Evolutionary conservation across 2,329 filamentous ascomycete genomes (phyloP).

Genomic region (Xylaria sp.): DNA sequence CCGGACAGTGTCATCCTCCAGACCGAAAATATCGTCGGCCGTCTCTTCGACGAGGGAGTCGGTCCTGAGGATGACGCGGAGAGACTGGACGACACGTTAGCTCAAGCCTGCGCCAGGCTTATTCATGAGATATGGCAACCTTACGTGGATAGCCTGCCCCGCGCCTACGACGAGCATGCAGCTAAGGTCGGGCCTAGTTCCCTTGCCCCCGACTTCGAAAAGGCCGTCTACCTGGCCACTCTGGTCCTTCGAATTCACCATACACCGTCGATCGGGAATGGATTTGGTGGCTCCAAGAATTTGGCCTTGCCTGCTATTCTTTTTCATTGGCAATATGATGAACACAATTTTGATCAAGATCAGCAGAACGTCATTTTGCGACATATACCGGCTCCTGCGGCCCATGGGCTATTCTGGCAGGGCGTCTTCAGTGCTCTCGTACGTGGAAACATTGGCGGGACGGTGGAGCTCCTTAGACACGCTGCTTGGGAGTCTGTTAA

Average conservation of each 20-base stretch:
- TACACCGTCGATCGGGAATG: conserved; percentile 49
- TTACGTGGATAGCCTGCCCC: conserved; percentile 52
- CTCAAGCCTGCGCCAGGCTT: conserved; percentile 55
- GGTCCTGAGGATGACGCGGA: conserved; percentile 58
- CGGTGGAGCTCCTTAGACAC: conserved; percentile 68
- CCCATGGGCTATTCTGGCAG: conserved; percentile 83
- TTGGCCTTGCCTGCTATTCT: conserved; percentile 74
- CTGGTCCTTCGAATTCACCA: conserved; percentile 81
- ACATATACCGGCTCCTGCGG: conserved; percentile 71
- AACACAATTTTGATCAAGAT: conserved; percentile 72
- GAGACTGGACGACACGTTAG: conserved; percentile 58
- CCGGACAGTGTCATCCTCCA: conserved; percentile 70
- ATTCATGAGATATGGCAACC: conserved; percentile 57
- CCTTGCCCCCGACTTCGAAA: conserved; percentile 65
- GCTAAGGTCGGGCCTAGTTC: conserved; percentile 68
- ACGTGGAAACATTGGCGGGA: conserved; percentile 71
- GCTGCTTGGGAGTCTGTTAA: conserved; percentile 80
- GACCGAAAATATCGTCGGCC: conserved; percentile 72
- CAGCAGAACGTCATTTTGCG: conserved; percentile 67
- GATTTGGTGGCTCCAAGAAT: conserved; percentile 40
- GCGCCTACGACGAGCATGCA: conserved; percentile 55
- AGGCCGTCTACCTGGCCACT: conserved; percentile 77
- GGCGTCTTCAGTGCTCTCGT: conserved; percentile 73
- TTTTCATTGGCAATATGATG: conserved; percentile 78
- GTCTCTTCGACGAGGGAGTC: conserved; percentile 65